Percentiles rank a stretch among this genome's conserved stretches.
These are phyloP conservation scores for Pseudogymnoascus sp. DNA, from an alignment of 2,329 filamentous ascomycete genomes.

Conservation along the genomic window DNA sequence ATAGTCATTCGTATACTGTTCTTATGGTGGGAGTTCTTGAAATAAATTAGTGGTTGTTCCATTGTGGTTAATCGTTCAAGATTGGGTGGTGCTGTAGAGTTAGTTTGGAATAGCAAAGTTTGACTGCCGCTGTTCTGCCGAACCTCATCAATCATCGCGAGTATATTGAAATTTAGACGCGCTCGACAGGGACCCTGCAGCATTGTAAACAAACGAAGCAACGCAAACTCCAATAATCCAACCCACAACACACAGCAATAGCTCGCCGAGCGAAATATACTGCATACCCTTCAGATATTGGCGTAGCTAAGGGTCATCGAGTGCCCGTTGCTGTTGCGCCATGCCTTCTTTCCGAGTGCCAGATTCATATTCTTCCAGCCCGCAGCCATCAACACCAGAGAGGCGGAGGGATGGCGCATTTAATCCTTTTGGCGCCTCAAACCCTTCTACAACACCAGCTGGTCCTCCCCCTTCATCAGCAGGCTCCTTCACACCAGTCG, in stretches of 20 bases:
- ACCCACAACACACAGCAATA: background rate
- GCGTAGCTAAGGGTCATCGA: conserved; percentile 4
- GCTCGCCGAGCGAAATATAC: background rate
- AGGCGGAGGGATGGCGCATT: conserved; percentile 20
- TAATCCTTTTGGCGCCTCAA: conserved; percentile 23
- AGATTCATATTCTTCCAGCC: conserved; percentile 21
- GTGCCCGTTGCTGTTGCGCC: conserved; percentile 4
- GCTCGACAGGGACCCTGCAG: background rate
- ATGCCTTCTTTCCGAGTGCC: conserved; percentile 20
- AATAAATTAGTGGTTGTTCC: background rate
- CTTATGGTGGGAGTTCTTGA: background rate
- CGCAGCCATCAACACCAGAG: conserved; percentile 29
- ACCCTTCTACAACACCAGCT: conserved; percentile 48
- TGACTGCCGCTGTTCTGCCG: background rate
- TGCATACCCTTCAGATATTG: background rate
- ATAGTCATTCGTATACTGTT: background rate
- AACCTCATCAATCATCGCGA: background rate
- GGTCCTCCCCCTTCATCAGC: conserved; percentile 44
- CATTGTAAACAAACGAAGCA: conserved; percentile 6
- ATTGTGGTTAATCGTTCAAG: background rate
- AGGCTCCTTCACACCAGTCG: conserved; percentile 47
- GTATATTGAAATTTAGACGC: conserved; percentile 8
- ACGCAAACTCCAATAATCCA: background rate
- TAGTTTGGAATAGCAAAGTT: background rate
- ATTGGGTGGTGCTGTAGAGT: background rate